Evolutionary conservation across 805 yeast species (phyloP).

Genomic region (Candida maltosa): DNA sequence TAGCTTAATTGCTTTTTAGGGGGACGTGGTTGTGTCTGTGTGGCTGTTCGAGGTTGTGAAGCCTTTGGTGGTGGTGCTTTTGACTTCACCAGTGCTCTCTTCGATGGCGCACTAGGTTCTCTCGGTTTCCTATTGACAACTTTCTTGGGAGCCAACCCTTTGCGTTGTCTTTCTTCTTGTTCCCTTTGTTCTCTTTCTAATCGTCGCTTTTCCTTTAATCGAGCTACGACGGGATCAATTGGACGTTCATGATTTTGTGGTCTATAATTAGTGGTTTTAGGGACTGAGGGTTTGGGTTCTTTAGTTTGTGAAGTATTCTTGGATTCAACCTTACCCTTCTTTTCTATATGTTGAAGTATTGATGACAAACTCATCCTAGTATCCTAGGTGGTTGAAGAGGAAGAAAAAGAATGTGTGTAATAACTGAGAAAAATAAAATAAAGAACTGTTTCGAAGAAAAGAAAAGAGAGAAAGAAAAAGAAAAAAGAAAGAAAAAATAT

Average conservation of each 20-base stretch:
- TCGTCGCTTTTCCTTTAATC: constrained; percentile 64
- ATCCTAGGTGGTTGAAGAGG: too few species aligned
- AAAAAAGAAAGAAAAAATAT: too few species aligned
- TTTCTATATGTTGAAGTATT: constrained; percentile 28
- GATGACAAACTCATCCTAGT: constrained; percentile 21
- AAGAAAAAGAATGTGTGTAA: too few species aligned
- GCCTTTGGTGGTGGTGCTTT: constrained; percentile 1
- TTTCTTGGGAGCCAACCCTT: constrained; percentile 27
- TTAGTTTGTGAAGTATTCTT: too few species aligned
- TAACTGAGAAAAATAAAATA: too few species aligned
- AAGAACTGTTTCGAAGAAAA: too few species aligned
- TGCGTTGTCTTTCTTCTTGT: constrained; percentile 28
- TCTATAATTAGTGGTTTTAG: neutral
- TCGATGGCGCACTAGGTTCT: constrained; percentile 4
- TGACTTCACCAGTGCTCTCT: constrained; percentile 8
- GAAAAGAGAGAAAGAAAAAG: too few species aligned
- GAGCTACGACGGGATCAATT: constrained; percentile 65
- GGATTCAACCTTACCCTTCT: constrained; percentile 22
- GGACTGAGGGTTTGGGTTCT: neutral
- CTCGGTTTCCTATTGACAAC: constrained; percentile 6
- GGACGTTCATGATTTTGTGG: neutral
- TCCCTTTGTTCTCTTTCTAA: constrained; percentile 47
- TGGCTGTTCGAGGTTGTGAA: constrained; percentile 4
- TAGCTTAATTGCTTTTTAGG: constrained; percentile 51
- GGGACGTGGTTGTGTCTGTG: constrained; percentile 6